These are phyloP conservation scores for Hypoxylon rickii DNA, from an alignment of 495 filamentous ascomycete species.

Conservation along the genomic window DNA sequence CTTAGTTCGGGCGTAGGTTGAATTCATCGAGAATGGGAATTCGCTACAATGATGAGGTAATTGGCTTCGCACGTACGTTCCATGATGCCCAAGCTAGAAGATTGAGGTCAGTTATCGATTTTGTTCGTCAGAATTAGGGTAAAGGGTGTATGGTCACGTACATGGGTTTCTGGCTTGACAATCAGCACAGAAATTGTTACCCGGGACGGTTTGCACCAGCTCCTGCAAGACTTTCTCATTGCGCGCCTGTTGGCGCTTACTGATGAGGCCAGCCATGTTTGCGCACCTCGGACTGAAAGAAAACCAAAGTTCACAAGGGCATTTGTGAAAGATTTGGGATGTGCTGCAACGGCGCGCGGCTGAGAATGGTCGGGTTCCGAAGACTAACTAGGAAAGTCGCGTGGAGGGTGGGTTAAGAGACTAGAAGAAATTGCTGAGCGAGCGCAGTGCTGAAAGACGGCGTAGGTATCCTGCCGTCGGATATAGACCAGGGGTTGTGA, in stretches of 20 bases:
- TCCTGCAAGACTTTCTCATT: constrained; percentile 93
- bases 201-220: constrained; percentile 81
- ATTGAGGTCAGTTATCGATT: constrained; percentile 24
- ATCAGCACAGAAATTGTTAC: constrained; percentile 95
- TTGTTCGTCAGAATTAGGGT: background rate
- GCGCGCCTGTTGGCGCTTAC: constrained; percentile 95
- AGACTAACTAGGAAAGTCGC: constrained; percentile 19
- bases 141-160: constrained; percentile 47
- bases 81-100: constrained; percentile 93
- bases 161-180: constrained; percentile 91
- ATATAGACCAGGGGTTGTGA: constrained; percentile 26
- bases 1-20: constrained; percentile 4
- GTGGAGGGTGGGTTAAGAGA: constrained; percentile 13
- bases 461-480: constrained; percentile 13
- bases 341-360: constrained; percentile 23
- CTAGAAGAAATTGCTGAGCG: background rate
- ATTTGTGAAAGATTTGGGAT: constrained; percentile 6
- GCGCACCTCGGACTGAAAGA: constrained; percentile 12
- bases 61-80: constrained; percentile 70
- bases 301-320: constrained; percentile 20
- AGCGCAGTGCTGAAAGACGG: constrained; percentile 18
- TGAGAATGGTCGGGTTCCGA: constrained; percentile 22
- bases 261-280: constrained; percentile 58
- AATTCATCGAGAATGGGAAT: background rate
- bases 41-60: background rate